Evolutionary conservation across 768 basidiomycete genomes (phyloP), one percentile per base, ranked within the genome.

Genomic region (Hypholoma fasciculare): DNA sequence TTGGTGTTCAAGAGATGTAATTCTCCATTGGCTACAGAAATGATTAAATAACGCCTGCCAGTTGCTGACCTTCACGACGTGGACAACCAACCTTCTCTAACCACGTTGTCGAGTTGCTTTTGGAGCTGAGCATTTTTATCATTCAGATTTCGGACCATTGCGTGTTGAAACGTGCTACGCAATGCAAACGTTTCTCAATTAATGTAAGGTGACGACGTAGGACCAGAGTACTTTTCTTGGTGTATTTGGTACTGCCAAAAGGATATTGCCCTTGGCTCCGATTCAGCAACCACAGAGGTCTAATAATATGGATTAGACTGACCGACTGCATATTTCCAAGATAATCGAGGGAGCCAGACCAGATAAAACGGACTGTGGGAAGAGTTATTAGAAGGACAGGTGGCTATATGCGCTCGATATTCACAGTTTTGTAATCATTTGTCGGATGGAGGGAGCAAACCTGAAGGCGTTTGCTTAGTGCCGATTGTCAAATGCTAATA

Each of bases 181-280:
- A 49, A 34, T 7, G 30, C 30, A 34, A 34, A 34, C 30, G 30
- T 34, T 34, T 34, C 30, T 34, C 30, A 34, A 9, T 34, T 34
- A 34, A 34, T 34, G 30, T 34, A 34, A 34, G 46, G 54, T 48
- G 14, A 42, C 57, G 51, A 58, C 16, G 53, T 53, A 40, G 17
- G 39, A 47, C 17, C 27, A 42, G 43, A 56, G 20, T 52, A 90
- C 92, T 83, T 86, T 75, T 94, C 92, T 72, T 94, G 92, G 61
- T 91, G 89, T 51, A 87, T 82, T 66, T 94, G 92, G 69, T 94
- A 94, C 69, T 92, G 90, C 92, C 92, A 94, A 70, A 94, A 94
- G 3, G 92, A 90, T 57, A 94, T 82, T 4, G 92, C 90, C 19
- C 91, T 92, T 61, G 47, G 27, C 17, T 47, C n/a, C 16, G 19